These are phyloP conservation scores for Castanea mollissima DNA, from an alignment of 306 rosid genomes.

Conservation along the genomic window DNA sequence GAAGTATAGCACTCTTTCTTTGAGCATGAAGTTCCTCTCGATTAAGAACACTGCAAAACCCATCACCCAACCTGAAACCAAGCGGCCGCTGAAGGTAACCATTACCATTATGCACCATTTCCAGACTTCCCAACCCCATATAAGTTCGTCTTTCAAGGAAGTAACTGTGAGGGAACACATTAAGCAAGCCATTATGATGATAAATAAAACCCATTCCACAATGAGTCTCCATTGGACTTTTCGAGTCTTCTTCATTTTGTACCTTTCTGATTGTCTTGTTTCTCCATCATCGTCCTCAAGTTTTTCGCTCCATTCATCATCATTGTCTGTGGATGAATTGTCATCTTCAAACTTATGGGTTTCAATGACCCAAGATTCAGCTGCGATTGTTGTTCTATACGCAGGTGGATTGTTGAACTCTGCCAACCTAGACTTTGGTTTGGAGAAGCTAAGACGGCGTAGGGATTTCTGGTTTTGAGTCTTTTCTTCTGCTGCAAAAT, in stretches of 20 bases:
- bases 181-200: slow-evolving; percentile 39
- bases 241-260: slow-evolving; percentile 23
- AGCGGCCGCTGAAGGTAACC: slow-evolving; percentile 53
- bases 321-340: slow-evolving; percentile 13
- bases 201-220: slow-evolving; percentile 40
- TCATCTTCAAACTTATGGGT: background rate
- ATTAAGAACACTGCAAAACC: slow-evolving; percentile 25
- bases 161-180: slow-evolving; percentile 30
- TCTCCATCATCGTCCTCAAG: slow-evolving; percentile 2
- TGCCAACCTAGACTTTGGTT: slow-evolving; percentile 45
- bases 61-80: slow-evolving; percentile 43
- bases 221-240: slow-evolving; percentile 38
- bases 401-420: slow-evolving; percentile 24
- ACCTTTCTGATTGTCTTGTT: background rate
- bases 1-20: slow-evolving; percentile 50
- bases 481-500: slow-evolving; percentile 7
- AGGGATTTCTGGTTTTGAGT: slow-evolving; percentile 31
- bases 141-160: slow-evolving; percentile 16
- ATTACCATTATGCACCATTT: slow-evolving; percentile 49
- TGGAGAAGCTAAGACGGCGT: slow-evolving; percentile 45
- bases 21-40: slow-evolving; percentile 45
- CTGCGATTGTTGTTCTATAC: background rate
- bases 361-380: slow-evolving; percentile 14
- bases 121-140: slow-evolving; percentile 43
- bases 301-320: slow-evolving; percentile 13